Evolutionary conservation across 768 basidiomycete genomes (phyloP).

Genomic region (Coprinopsis strossmayeri): DNA sequence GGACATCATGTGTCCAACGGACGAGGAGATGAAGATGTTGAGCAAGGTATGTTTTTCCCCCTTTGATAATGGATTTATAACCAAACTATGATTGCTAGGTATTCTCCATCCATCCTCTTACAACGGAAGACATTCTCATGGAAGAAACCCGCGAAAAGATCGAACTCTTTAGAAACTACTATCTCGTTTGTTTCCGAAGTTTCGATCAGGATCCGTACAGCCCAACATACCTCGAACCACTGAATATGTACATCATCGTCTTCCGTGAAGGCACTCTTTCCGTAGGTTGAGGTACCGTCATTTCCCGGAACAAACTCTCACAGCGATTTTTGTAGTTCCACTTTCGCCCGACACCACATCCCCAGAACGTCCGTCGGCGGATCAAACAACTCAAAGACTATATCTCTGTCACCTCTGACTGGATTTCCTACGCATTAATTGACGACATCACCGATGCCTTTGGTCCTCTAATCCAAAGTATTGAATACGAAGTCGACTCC

Average conservation of each 20-base stretch:
- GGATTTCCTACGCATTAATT: constrained; percentile 99
- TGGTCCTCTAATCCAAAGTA: constrained; percentile 95
- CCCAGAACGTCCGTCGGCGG: constrained; percentile 94
- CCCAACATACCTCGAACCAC: constrained; percentile 92
- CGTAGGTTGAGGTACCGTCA: constrained; percentile 41
- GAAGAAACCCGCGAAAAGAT: constrained; percentile 99
- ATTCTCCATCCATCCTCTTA: constrained; percentile 94
- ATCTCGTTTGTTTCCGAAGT: constrained; percentile 97
- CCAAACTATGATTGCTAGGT: constrained; percentile 58
- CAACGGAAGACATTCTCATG: constrained; percentile 98
- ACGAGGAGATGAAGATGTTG: constrained; percentile 97
- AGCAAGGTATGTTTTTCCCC: constrained; percentile 61
- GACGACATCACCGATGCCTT: constrained; percentile 99
- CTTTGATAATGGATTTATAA: no score
- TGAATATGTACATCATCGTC: constrained; percentile 99
- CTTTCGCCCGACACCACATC: constrained; percentile 94
- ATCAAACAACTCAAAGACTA: constrained; percentile 99
- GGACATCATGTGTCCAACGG: constrained; percentile 88
- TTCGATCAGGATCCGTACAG: constrained; percentile 99
- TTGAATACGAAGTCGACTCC: constrained; percentile 98
- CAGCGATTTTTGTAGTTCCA: constrained; percentile 63
- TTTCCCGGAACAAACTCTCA: neutral
- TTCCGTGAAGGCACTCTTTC: constrained; percentile 96
- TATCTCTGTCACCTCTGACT: constrained; percentile 97
- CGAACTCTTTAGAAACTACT: constrained; percentile 97